Evolutionary conservation across 768 basidiomycete genomes (phyloP), one percentile per base, ranked within the genome.

Genomic region (Baorangia bicolor): DNA sequence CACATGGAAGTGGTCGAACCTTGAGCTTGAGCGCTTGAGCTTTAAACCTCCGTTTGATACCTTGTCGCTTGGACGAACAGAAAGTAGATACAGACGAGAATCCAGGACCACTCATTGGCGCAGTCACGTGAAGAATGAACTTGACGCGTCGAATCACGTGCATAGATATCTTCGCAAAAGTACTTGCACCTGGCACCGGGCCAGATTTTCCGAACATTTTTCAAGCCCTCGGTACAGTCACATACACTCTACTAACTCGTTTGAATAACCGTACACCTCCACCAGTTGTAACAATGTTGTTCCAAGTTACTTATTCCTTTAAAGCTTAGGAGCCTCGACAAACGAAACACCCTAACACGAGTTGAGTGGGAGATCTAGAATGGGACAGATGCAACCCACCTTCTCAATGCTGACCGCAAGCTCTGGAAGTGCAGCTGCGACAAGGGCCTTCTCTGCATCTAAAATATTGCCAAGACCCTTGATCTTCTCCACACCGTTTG

Each of bases 351-450:
- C 70, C 70, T 71, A 18, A 18, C 2, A n/a, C 28, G 6, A 35
- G 23, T 43, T 61, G 7, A 51, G 51, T 23, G 10, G 31, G 28
- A n/a, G 30, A 35, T 5, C 16, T 18, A 12, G 16, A 45, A 25
- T 3, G 4, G 7, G 37, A 27, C n/a, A n/a, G 16, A 41, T 31
- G 25, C 8, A 43, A 74, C 78, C 41, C 56, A 87, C 88, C 62
- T 82, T 90, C 48, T 81, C 73, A 64, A 96, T 94, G 75, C 86
- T 94, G 50, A 66, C 77, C 47, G 68, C 64, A 33, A 96, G 80
- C 70, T 98, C 95, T 13, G 90, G 87, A 52, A 98, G 69, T 38
- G 90, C 92, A 63, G 87, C 88, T 62, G 81, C 75, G 69, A 99
- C 70, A 53, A 98, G 86, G n/a, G 65, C 74, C 64, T 84, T 72